These are phyloP conservation scores for Hyphopichia pseudoburtonii DNA, from an alignment of 1,139 yeast species.

Conservation along the genomic window DNA sequence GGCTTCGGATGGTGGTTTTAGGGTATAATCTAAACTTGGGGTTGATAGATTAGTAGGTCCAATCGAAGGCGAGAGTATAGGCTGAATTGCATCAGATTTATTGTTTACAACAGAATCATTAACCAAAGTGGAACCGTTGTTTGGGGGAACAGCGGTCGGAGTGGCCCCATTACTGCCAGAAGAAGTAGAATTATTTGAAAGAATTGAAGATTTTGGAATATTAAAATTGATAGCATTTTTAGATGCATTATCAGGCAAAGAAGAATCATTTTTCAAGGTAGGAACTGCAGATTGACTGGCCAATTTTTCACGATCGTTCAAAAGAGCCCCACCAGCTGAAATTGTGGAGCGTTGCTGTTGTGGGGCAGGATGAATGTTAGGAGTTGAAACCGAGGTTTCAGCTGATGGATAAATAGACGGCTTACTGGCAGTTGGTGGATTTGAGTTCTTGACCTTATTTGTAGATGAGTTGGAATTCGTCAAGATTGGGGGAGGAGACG, in stretches of 20 bases:
- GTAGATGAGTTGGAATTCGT: slow-evolving; percentile 26
- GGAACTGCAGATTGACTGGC: not conserved
- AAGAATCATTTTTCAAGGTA: not conserved
- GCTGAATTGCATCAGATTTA: no score
- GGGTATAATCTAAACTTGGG: slow-evolving; percentile 26
- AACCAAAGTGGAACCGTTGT: no score
- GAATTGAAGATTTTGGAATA: slow-evolving; percentile 1
- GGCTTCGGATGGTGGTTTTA: slow-evolving; percentile 31
- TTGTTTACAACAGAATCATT: no score
- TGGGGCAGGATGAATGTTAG: not conserved
- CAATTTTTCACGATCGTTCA: slow-evolving; percentile 1
- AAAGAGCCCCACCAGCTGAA: slow-evolving; percentile 2
- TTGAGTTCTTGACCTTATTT: not conserved
- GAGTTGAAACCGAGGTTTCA: not conserved
- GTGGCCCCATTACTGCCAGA: not conserved
- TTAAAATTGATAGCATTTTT: not conserved
- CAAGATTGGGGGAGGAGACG: slow-evolving; percentile 69
- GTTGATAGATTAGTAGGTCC: slow-evolving; percentile 16
- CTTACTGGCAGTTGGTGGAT: not conserved
- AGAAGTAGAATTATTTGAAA: not conserved
- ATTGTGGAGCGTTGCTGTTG: not conserved
- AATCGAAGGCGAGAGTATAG: not conserved
- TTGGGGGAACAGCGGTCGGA: no score
- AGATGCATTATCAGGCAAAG: not conserved
- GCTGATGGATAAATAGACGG: not conserved